Evolutionary conservation across 495 filamentous ascomycete species (phyloP), one percentile per base, ranked within the genome.

Genomic region (Penicillium dipodomyicola): DNA sequence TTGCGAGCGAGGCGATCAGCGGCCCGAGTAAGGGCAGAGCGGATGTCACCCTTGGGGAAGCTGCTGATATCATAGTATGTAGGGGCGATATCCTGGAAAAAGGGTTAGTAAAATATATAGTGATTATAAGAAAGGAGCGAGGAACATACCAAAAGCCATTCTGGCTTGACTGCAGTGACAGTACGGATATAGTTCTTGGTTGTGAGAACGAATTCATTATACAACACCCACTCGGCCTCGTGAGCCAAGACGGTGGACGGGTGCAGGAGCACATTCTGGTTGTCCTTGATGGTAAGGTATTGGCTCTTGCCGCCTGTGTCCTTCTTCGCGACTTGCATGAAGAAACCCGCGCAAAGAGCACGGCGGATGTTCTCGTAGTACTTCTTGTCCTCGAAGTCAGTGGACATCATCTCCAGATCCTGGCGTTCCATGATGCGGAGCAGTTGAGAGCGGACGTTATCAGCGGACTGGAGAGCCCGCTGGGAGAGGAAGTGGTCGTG

Each of bases 241-340:
- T 88, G 84, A 44, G 80, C 81, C 12, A 99, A 76, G 10, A 92
- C 90, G 4, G 91, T 96, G 58, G 89, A 91, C 7, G 94, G 94
- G 73, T 99, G 94, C 40, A 99, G 79, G 56, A 97, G 82, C 43
- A 99, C 94, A 50, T 82, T 87, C 77, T 91, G 82, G 62, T 97
- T 86, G 64, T 97, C 95, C 74, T 97, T 97, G 61, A 99, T 86
- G 8, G 94, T 99, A 52, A 85, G 82, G 75, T 99, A 99, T 57
- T 73, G 71, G 35, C 82, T 83, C 81, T 96, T 96, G 60, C 84
- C 84, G 43, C 72, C 80, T 35, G 77, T 73, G 56, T 96, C 89
- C 62, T 86, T 88, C 84, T 92, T 97, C 40, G 94, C 94, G n/a
- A 97, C 88, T 67, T 99, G 95, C 94, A 99, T 99, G 80, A 99